Conservation (phyloP, 2,329 filamentous ascomycete genomes). For the Thermothelomyces thermophilus region DNA sequence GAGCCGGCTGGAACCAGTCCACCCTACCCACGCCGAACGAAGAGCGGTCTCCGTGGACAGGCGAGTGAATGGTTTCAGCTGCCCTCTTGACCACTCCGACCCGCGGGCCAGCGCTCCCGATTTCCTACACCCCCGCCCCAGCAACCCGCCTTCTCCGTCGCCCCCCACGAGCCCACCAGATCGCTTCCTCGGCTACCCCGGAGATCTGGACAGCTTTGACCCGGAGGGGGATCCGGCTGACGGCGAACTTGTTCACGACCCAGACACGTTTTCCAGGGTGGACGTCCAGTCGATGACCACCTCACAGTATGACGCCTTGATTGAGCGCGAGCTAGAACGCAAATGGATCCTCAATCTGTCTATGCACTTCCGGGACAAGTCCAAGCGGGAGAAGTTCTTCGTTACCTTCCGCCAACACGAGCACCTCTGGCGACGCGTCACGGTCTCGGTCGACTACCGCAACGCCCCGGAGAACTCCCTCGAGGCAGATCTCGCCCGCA, state of each 20-base stretch:
- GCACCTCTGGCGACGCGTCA: constrained; percentile 77
- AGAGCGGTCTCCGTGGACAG: constrained; percentile 63
- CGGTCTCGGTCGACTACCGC: constrained; percentile 89
- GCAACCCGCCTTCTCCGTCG: constrained; percentile 25
- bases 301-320: constrained; percentile 53
- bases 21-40: constrained; percentile 58
- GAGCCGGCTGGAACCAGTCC: constrained; percentile 61
- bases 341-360: constrained; percentile 91
- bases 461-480: constrained; percentile 72
- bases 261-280: constrained; percentile 30
- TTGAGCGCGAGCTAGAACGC: constrained; percentile 76
- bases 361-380: constrained; percentile 95
- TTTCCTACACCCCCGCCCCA: constrained; percentile 32
- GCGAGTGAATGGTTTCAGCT: constrained; percentile 33
- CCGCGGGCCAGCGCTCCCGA: constrained; percentile 46
- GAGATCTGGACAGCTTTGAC: constrained; percentile 6
- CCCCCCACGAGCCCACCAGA: constrained; percentile 30
- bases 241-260: not conserved
- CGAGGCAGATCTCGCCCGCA: constrained; percentile 70
- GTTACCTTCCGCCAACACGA: constrained; percentile 83
- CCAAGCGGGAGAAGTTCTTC: constrained; percentile 94
- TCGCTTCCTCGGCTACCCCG: constrained; percentile 28
- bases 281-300: constrained; percentile 45
- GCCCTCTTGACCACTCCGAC: constrained; percentile 30
- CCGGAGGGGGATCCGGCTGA: constrained; percentile 1